Base-by-base conservation (phyloP, 805 yeast genomes). In the Jamesozyma lodderae region DNA sequence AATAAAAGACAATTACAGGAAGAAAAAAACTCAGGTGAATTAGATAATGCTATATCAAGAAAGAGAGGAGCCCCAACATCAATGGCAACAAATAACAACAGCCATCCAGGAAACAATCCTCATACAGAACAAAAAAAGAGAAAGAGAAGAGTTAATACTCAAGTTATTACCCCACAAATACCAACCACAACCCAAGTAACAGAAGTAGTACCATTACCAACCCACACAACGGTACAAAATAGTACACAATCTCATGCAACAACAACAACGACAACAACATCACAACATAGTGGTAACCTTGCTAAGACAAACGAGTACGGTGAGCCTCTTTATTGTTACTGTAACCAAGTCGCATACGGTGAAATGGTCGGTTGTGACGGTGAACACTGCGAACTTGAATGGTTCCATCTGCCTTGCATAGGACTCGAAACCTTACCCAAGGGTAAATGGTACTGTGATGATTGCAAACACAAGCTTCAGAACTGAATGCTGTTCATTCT, bases 331-430 rank as follows among this genome's bases (percentile, higher is more conserved):
- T 90, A 90, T 59, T 92, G 98, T 61, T 88, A 90, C 64, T 92
- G 98, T 64, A 85, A 87, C 58, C 96, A 88, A 58, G 95, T 88
- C 0, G 90, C 96, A 4, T 92, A 83, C 57, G 98, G 98, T 15
- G 97, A 92, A 55, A 92, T 92, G 98, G 96, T 92, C 43, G 98
- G 95, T 2, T 92, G 98, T 64, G 98, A 92, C 55, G 96, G 96
- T 10, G 88, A 84, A 25, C 77, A 79, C 41, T 90, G 97, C 66
- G 79, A 79, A 57, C 69, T 86, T 38, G 97, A 88, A 60, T 88
- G 97, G 97, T 88, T 88, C 64, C 97, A 88, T 66, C 67, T 90
- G 48, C 94, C 94, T 14, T 88, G 97, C 62, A 82, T 85, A 31
- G 95, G 95, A 0, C 70, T 87, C 50, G 76, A 79, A 36, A 79